These are phyloP conservation scores for Kwoniella dendrophila DNA, from an alignment of 768 basidiomycete species.

Conservation along the genomic window DNA sequence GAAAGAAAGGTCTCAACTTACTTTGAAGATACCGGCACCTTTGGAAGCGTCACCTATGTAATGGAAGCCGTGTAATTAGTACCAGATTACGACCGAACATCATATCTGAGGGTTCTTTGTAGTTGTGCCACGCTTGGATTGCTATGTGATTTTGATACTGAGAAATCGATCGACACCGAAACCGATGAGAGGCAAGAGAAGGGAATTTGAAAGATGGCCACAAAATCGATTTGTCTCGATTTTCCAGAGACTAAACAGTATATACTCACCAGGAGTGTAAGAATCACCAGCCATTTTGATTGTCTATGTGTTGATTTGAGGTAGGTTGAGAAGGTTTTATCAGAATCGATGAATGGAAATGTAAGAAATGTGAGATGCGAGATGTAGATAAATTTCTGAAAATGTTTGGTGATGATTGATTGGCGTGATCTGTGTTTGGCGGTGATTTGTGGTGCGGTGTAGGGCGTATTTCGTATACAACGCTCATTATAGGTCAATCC, in stretches of 20 bases:
- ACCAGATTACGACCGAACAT: not conserved
- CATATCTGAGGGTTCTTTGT: too few relatives aligned
- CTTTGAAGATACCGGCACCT: conserved; percentile 95
- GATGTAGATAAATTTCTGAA: not conserved
- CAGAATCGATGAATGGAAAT: not conserved
- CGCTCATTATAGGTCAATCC: conserved; percentile 2
- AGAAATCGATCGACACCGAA: conserved; percentile 8
- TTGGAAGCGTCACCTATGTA: conserved; percentile 75
- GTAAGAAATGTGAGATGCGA: conserved; percentile 9
- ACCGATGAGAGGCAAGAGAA: conserved; percentile 1
- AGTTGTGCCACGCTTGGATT: not conserved
- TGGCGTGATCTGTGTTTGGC: not conserved
- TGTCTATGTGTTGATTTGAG: not conserved
- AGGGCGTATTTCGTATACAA: not conserved
- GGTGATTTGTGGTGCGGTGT: conserved; percentile 6
- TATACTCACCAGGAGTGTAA: conserved; percentile 29
- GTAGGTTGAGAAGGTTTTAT: not conserved
- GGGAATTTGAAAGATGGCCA: conserved; percentile 11
- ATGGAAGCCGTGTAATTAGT: not conserved
- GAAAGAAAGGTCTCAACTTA: too few relatives aligned
- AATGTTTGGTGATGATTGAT: not conserved
- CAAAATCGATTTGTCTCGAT: not conserved
- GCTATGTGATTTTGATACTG: not conserved
- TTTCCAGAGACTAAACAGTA: not conserved
- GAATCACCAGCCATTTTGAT: conserved; percentile 30